Percentiles rank a stretch among this genome's conserved stretches.
phyloP scores from a whole-genome alignment of 2,329 filamentous ascomycete species.

The Sporothrix schenckii region DNA sequence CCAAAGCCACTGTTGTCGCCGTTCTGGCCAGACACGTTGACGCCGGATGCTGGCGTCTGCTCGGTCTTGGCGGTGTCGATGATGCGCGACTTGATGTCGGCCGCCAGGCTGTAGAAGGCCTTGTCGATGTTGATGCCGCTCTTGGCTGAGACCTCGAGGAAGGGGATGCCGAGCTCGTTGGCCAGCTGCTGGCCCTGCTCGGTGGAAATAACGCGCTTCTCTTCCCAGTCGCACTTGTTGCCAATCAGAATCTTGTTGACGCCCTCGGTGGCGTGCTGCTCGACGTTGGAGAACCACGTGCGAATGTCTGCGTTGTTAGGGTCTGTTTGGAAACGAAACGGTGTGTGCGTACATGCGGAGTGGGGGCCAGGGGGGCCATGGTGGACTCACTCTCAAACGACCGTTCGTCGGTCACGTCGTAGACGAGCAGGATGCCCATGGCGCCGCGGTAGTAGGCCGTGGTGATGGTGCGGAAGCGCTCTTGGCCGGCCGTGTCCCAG shows the following conservation, averaged over 20 bases:
- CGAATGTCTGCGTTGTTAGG: conserved; percentile 74
- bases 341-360: too few species aligned
- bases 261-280: conserved; percentile 96
- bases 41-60: conserved; percentile 58
- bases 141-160: conserved; percentile 98
- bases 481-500: conserved; percentile 98
- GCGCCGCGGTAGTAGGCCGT: conserved; percentile 98
- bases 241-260: conserved; percentile 99
- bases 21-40: conserved; percentile 66
- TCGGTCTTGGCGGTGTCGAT: conserved; percentile 88
- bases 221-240: conserved; percentile 99
- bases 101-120: conserved; percentile 92
- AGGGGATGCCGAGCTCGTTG: conserved; percentile 94
- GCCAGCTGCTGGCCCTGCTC: conserved; percentile 92
- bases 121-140: conserved; percentile 99
- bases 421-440: conserved; percentile 96
- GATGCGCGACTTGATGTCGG: conserved; percentile 97
- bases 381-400: conserved; percentile 82
- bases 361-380: conserved; percentile 18
- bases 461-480: conserved; percentile 97
- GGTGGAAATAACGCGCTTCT: conserved; percentile 92
- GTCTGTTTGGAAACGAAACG: too few species aligned
- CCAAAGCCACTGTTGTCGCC: conserved; percentile 59
- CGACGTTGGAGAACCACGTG: conserved; percentile 99
- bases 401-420: conserved; percentile 96